Percentiles rank a stretch among this genome's conserved stretches.
Evolutionary conservation across 768 basidiomycete species (phyloP).

Genomic region (Amanita inopinata): DNA sequence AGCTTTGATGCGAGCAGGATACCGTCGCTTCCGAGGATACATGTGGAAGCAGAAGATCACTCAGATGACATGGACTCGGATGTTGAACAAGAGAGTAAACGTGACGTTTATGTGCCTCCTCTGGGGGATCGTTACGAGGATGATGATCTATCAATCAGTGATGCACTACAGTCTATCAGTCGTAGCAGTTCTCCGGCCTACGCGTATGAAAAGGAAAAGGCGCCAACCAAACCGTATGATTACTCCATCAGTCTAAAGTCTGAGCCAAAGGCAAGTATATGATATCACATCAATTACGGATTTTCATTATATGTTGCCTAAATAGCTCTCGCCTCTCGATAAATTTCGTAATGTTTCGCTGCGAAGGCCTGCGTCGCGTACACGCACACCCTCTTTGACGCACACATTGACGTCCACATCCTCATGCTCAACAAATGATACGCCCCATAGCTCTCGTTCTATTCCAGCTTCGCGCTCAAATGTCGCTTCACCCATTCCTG

Average conservation of each 20-base stretch:
- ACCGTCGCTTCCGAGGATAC: constrained; percentile 39
- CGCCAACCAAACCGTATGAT: constrained; percentile 45
- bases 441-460: constrained; percentile 49
- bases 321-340: constrained; percentile 53
- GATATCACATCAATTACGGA: constrained; percentile 2
- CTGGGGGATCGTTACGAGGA: constrained; percentile 33
- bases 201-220: constrained; percentile 27
- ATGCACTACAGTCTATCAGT: constrained; percentile 49
- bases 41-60: constrained; percentile 17
- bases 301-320: background rate
- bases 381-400: constrained; percentile 59
- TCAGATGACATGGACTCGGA: constrained; percentile 26
- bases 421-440: constrained; percentile 55
- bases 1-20: constrained; percentile 57
- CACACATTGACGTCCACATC: constrained; percentile 48
- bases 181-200: constrained; percentile 43
- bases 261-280: constrained; percentile 43
- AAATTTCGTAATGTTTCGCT: constrained; percentile 56
- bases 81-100: constrained; percentile 34
- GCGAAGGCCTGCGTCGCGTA: constrained; percentile 39
- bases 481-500: constrained; percentile 38
- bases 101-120: constrained; percentile 45
- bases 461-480: constrained; percentile 26
- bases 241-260: constrained; percentile 52
- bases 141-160: constrained; percentile 41